Evolutionary conservation across 2,329 filamentous ascomycete genomes (phyloP), one percentile per base, ranked within the genome.

Genomic region (Seiridium cupressi): DNA sequence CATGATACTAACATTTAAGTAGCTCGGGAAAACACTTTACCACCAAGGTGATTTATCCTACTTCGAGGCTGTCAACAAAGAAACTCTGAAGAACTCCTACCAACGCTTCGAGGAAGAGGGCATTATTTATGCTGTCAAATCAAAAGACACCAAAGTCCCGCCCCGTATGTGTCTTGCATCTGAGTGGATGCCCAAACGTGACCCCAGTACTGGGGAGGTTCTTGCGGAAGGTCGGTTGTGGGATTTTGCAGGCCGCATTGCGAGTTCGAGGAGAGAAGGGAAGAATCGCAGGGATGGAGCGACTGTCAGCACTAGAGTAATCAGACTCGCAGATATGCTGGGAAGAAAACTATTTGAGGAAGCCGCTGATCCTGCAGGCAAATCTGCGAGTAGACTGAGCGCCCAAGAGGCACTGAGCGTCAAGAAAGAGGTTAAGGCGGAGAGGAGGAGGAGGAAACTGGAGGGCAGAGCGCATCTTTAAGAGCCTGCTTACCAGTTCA

Each of bases 1-100:
- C 42, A 51, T 13, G 4, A 26, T 40, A 47, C 34, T 60, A 36
- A 51, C 44, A 46, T 48, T 26, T 40, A 7, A 26, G 26, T 18
- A 94, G 85, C 86, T 97, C 36, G 95, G 95, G 58, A 98, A 99
- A 77, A 98, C 95, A 0, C 83, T 99, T 1, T 99, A 97, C 71
- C 94, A 99, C 72, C 94, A 99, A 78, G 95, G 95, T 59, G 95
- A 99, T 70, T 85, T 99, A 8, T 93, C 90, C 36, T 99, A 99
- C 77, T 98, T 97, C 67, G 95, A 99, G 77, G 93, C 95, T 3
- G 94, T 99, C 64, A 99, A 99, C 80, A 97, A 97, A 69, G 94
- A 99, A 74, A 96, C 93, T 0, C 84, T 99, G 60, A 96, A 95
- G 71, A 99, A 99, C 74, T 90, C 93, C 0, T 97, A 94, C 75